phyloP scores from a whole-genome alignment of 768 basidiomycete species.

The Suillus subluteus region DNA sequence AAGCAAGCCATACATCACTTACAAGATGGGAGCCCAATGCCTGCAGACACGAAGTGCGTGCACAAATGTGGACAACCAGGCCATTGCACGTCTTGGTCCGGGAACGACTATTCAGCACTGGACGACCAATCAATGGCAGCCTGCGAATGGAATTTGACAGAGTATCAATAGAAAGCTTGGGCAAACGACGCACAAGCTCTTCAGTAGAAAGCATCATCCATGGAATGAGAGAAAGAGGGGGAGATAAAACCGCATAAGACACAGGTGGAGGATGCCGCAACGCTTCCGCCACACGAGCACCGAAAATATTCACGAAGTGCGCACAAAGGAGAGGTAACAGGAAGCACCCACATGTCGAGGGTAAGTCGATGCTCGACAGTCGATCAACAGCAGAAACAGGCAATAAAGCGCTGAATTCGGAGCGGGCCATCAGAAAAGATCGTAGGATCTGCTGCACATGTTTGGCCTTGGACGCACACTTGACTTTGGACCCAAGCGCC shows the following conservation, averaged over 20 bases:
- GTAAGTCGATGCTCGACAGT: too few species aligned
- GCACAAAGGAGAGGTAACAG: too few species aligned
- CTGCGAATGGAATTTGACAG: neutral
- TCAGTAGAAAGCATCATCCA: neutral
- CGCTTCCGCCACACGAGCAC: neutral
- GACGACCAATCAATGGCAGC: neutral
- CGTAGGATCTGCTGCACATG: too few species aligned
- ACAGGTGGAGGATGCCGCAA: neutral
- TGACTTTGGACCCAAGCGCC: too few species aligned
- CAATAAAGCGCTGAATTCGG: too few species aligned
- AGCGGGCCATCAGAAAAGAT: too few species aligned
- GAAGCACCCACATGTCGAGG: too few species aligned
- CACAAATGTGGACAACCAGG: neutral
- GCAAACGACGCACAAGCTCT: neutral
- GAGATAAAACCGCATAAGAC: neutral
- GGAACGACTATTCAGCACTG: neutral
- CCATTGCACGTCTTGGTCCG: neutral
- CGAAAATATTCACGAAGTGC: neutral
- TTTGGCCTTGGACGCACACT: too few species aligned
- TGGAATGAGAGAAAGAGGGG: neutral
- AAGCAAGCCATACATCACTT: neutral
- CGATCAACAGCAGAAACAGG: too few species aligned
- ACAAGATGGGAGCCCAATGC: neutral
- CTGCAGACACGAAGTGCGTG: neutral
- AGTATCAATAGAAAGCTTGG: neutral